phyloP scores from a whole-genome alignment of 1,284 basidiomycete species.

The Microbotryum silenes-acaulis region DNA sequence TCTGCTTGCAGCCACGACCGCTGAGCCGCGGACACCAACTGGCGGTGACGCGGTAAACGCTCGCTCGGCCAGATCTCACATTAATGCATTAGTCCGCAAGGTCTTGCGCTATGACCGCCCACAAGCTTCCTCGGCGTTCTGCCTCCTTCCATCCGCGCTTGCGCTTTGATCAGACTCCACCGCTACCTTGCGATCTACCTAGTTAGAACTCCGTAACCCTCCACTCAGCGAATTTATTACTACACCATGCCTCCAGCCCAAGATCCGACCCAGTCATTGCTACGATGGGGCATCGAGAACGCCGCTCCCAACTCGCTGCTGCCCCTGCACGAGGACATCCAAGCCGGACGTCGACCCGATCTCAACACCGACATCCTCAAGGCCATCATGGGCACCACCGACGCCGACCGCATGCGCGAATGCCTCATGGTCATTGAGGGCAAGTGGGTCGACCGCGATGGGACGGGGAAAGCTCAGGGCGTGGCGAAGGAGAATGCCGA shows the following conservation, averaged over 20 bases:
- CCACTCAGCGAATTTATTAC: background rate
- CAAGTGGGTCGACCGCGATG: slow-evolving; percentile 53
- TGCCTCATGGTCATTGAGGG: slow-evolving; percentile 67
- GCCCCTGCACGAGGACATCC: slow-evolving; percentile 16
- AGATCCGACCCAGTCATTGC: slow-evolving; percentile 26
- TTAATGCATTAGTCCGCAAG: background rate
- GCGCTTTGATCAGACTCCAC: background rate
- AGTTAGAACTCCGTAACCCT: background rate
- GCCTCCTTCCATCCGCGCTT: background rate
- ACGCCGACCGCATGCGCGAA: slow-evolving; percentile 80
- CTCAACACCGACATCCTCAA: slow-evolving; percentile 76
- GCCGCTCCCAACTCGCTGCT: slow-evolving; percentile 20
- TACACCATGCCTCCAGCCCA: slow-evolving; percentile 1
- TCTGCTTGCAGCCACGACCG: too few species aligned
- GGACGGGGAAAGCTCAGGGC: slow-evolving; percentile 49
- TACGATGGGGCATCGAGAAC: slow-evolving; percentile 33
- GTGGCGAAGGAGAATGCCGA: slow-evolving; percentile 52
- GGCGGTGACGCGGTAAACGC: too few species aligned
- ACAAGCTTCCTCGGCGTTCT: background rate
- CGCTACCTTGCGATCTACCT: background rate
- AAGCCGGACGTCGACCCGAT: slow-evolving; percentile 26
- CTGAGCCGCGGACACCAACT: too few species aligned
- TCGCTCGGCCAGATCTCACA: background rate
- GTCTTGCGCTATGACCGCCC: too few species aligned
- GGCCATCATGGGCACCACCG: slow-evolving; percentile 74